Evolutionary conservation across 1,284 basidiomycete genomes (phyloP).

Genomic region (Naganishia sp.): DNA sequence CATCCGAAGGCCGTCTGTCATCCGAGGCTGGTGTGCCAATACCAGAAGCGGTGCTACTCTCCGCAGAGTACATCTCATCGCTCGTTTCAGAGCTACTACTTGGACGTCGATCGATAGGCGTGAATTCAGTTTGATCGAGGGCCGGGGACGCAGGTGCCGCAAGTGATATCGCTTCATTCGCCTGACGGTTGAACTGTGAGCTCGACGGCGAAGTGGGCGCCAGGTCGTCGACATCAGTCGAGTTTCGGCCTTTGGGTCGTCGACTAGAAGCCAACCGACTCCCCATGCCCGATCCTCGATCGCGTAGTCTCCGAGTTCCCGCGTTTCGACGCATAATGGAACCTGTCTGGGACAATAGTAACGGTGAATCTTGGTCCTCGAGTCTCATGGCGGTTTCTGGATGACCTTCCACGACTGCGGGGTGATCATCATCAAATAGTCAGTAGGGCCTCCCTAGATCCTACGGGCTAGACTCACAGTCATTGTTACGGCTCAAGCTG

Average conservation of each 20-base stretch:
- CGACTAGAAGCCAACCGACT: slow-evolving; percentile 77
- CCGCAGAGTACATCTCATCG: slow-evolving; percentile 39
- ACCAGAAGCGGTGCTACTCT: slow-evolving; percentile 33
- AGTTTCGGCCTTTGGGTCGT: slow-evolving; percentile 42
- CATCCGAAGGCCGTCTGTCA: slow-evolving; percentile 58
- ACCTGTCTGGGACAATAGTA: slow-evolving; percentile 83
- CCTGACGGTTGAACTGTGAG: slow-evolving; percentile 1
- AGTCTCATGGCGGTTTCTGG: slow-evolving; percentile 33
- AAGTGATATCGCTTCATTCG: background rate
- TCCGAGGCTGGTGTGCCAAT: background rate
- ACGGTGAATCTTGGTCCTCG: slow-evolving; percentile 84
- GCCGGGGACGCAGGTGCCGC: background rate
- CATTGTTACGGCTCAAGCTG: slow-evolving; percentile 80
- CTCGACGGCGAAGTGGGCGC: slow-evolving; percentile 2
- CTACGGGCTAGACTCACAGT: slow-evolving; percentile 62
- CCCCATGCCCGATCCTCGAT: slow-evolving; percentile 78
- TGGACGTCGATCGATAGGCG: background rate
- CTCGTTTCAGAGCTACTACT: slow-evolving; percentile 34
- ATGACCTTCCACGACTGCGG: slow-evolving; percentile 45
- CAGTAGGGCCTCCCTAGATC: background rate
- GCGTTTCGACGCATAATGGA: slow-evolving; percentile 85
- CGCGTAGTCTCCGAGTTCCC: slow-evolving; percentile 81
- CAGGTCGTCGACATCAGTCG: background rate
- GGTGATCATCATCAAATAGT: background rate
- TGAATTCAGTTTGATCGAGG: background rate